Evolutionary conservation across 164 flowering plant genomes (phyloP).

Genomic region (Annona cherimola): DNA sequence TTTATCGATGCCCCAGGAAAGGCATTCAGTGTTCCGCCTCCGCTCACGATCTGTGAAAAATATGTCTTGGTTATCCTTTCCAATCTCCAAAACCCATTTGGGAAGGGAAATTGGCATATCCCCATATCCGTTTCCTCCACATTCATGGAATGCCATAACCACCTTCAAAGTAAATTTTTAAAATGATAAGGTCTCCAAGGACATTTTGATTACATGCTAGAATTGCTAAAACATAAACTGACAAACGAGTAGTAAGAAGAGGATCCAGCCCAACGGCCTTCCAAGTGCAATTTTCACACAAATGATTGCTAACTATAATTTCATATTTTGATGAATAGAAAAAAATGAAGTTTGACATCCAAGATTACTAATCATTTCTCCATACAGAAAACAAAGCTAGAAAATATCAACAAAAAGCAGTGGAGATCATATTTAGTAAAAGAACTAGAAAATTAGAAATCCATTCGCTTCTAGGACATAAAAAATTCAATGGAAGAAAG

Average conservation of each 20-base stretch:
- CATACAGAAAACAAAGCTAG: too few species aligned
- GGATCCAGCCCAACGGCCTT: not conserved
- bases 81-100: constrained; percentile 83
- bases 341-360: too few species aligned
- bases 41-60: constrained; percentile 89
- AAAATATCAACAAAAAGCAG: too few species aligned
- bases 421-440: too few species aligned
- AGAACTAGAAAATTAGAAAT: too few species aligned
- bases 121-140: constrained; percentile 53
- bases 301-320: not conserved
- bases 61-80: constrained; percentile 70
- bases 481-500: too few species aligned
- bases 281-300: not conserved
- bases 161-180: constrained; percentile 39
- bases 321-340: too few species aligned
- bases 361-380: too few species aligned
- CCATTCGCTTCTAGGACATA: too few species aligned
- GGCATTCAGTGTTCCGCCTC: constrained; percentile 68
- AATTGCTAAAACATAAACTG: not conserved
- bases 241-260: constrained; percentile 2
- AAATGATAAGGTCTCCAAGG: constrained; percentile 5
- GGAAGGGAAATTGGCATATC: constrained; percentile 61
- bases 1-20: constrained; percentile 86
- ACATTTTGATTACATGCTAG: not conserved
- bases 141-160: constrained; percentile 87